These are phyloP conservation scores for Caloboletus firmus DNA, from an alignment of 1,284 basidiomycete species.

Conservation along the genomic window DNA sequence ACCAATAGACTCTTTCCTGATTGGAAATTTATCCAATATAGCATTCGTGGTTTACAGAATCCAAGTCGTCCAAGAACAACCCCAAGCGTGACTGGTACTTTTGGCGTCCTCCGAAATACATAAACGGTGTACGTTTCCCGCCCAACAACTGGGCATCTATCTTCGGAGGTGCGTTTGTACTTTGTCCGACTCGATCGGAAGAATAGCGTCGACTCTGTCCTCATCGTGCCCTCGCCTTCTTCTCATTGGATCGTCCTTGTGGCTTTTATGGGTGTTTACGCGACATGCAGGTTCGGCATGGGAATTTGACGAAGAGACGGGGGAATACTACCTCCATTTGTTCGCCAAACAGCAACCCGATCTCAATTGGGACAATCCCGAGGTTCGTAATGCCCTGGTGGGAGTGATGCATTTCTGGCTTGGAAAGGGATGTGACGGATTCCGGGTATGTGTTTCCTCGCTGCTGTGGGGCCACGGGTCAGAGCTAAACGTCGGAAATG, in stretches of 20 bases:
- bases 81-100: constrained; percentile 73
- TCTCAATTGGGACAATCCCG: constrained; percentile 75
- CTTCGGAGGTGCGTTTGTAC: constrained; percentile 53
- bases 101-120: constrained; percentile 64
- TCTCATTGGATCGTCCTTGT: constrained; percentile 4
- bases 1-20: no score
- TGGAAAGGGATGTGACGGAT: constrained; percentile 70
- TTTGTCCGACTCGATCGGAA: not conserved
- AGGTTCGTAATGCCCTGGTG: constrained; percentile 62
- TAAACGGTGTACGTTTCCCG: constrained; percentile 52
- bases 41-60: no score
- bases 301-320: constrained; percentile 65
- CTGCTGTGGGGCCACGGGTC: not conserved
- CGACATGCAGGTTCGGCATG: constrained; percentile 61
- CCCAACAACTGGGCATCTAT: constrained; percentile 51
- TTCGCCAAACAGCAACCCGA: constrained; percentile 75
- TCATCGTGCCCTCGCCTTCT: not conserved
- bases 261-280: not conserved
- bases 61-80: constrained; percentile 41
- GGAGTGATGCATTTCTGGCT: constrained; percentile 76
- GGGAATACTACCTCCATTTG: constrained; percentile 76
- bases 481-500: not conserved
- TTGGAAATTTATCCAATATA: no score
- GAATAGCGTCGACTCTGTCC: not conserved
- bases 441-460: constrained; percentile 50